Evolutionary conservation across 2,329 filamentous ascomycete genomes (phyloP).

Genomic region (Dactylellina drechsleri): DNA sequence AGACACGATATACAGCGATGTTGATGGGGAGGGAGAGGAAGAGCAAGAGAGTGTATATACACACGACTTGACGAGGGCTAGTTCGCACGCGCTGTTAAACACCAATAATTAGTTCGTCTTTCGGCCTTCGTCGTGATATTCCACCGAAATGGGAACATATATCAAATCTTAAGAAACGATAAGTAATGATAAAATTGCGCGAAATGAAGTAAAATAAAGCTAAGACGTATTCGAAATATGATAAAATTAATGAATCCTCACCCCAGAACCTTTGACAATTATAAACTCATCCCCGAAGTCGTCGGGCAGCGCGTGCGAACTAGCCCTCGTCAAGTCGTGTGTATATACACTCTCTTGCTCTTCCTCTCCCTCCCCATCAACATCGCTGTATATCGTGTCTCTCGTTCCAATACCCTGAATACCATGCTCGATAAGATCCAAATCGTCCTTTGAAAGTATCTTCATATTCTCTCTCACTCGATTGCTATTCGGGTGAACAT

Average conservation of each 20-base stretch:
- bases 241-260: conserved; percentile 2
- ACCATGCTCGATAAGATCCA: conserved; percentile 41
- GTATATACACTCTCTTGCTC: conserved; percentile 35
- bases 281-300: conserved; percentile 26
- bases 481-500: conserved; percentile 15
- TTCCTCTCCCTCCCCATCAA: conserved; percentile 13
- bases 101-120: background rate
- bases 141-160: background rate
- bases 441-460: conserved; percentile 40
- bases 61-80: conserved; percentile 43
- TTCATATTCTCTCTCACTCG: conserved; percentile 13
- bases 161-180: too few relatives aligned
- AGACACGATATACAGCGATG: conserved; percentile 10
- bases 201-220: too few relatives aligned
- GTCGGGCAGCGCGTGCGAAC: conserved; percentile 35
- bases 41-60: conserved; percentile 35
- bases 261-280: conserved; percentile 19
- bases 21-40: conserved; percentile 13
- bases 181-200: background rate
- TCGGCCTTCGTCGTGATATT: too few relatives aligned
- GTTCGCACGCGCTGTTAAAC: conserved; percentile 20
- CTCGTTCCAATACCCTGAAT: background rate
- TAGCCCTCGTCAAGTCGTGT: conserved; percentile 43
- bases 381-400: conserved; percentile 10
- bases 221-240: background rate